Base-by-base conservation (phyloP, 1,139 yeast genomes). In the Nakaseomyces glabratus region DNA sequence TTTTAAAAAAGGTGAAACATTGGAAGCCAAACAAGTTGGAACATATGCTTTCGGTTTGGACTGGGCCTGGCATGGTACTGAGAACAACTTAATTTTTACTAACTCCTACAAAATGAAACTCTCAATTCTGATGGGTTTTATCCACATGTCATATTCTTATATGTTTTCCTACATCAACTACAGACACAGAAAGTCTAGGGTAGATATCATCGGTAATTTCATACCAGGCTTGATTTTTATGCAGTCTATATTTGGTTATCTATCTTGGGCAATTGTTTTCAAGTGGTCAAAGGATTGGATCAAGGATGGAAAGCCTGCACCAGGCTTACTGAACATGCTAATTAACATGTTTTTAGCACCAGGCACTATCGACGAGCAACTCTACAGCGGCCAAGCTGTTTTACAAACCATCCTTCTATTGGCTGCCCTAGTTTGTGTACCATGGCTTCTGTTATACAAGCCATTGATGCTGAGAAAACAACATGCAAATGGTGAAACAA, bases 41-140 rank as follows among this genome's bases (percentile, higher is more conserved):
- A 69, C 70, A 7, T 81, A 80, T 51, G 62, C 73, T 10, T 61
- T 79, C 49, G 93, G 93, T 35, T 61, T 81, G 40, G 93, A 81
- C 57, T 73, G 76, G 35, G 77, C 75, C 1, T 81, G 93, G 93
- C 93, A 81, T 55, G 88, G 90, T 14, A 65, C 90, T 28, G 93
- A 81, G 48, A 81, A 81, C 57, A 75, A 76, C 6, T 65, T 81
- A 44, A 62, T 81, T 40, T 81, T 81, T 57, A 68, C 85, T 20
- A 81, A 81, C 58, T 81, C 90, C 0, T 81, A 78, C 60, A 81
- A 81, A 61, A 81, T 81, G 93, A 81, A 81, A 51, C 63, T 81
- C 42, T 80, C 90, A 2, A 76, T 81, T 40, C 66, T 81, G 49
- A 76, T 81, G 82, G 93, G 93, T 16, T 81, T 75, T 57, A 58